Conservation (phyloP, 1,284 basidiomycete species). For the Quambalaria eucalypti region DNA sequence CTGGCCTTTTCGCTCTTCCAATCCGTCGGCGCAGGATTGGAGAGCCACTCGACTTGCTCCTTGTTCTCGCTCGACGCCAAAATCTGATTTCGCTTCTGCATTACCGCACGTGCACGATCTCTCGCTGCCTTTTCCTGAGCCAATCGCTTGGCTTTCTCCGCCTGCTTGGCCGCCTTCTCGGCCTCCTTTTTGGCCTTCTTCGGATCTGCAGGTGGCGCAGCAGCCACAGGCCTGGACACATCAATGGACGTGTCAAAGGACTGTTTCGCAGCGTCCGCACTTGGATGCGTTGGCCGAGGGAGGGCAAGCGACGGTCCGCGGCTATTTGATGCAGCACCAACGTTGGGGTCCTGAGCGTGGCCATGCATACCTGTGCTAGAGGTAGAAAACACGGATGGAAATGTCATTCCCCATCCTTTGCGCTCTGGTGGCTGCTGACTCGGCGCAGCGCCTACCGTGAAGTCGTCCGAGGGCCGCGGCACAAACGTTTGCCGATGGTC, state of each 20-base stretch:
- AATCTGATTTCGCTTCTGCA: conserved; percentile 65
- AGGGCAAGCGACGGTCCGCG: no score
- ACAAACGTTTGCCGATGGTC: no score
- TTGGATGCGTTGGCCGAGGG: no score
- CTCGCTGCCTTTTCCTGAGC: conserved; percentile 60
- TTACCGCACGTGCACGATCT: conserved; percentile 87
- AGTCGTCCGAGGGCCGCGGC: no score
- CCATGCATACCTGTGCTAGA: conserved; percentile 1
- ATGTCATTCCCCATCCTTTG: conserved; percentile 27
- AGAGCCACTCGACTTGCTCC: conserved; percentile 39
- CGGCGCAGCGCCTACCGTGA: background rate
- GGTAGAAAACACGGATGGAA: conserved; percentile 9
- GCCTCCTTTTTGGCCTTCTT: conserved; percentile 87
- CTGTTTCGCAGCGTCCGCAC: no score
- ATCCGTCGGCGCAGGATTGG: background rate
- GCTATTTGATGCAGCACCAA: background rate
- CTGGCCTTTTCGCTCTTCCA: conserved; percentile 29
- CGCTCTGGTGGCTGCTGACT: conserved; percentile 5
- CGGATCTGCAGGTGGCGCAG: conserved; percentile 54
- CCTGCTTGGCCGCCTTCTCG: conserved; percentile 70
- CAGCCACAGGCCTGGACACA: no score
- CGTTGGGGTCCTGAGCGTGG: background rate
- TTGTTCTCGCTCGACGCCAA: conserved; percentile 26
- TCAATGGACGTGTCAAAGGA: no score
- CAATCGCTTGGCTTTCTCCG: conserved; percentile 71